Base-by-base conservation (phyloP, 768 basidiomycete species). In the Leccinum olivaceopallidum region DNA sequence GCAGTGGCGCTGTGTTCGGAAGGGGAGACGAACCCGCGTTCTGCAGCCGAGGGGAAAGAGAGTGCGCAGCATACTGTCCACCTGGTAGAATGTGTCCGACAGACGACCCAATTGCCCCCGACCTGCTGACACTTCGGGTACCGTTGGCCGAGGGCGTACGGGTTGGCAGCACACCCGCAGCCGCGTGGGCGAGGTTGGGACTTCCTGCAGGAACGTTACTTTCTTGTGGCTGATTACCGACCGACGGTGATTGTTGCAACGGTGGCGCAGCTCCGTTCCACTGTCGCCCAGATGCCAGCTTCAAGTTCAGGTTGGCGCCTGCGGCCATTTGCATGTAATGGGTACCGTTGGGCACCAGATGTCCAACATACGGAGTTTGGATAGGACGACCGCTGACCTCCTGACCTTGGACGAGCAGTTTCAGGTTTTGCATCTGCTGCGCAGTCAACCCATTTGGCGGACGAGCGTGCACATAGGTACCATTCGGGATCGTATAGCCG, bases 401-500 rank as follows among this genome's bases (percentile, higher is more conserved):
- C 60, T 76, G 78, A 18, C 70, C 73, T 56, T 73, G 75, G 37
- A 80, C 81, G 60, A 86, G 82, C 9, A 81, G 73, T 72, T 87
- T 87, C 47, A 88, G 66, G 57, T 76, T 80, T 69, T 86, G 85
- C 70, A 88, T 75, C 65, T 88, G 86, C 61, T 88, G 87, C 20
- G 76, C 60, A 36, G 78, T 83, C 51, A 88, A 69, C 2, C 76
- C 75, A 49, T 75, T 77, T 5, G 74, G 73, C 51, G 76, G 78
- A 55, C 75, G 76, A 52, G 62, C 67, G 49, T 67, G 76, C 73
- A 73, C 73, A 67, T 67, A 73, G 55, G 71, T 68, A 6, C 73
- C 65, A 53, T 73, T 78, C 10, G 75, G 58, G 52, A 79, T 68
- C 68, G 72, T 65, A 56, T 72, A 76, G 7, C 75, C 74, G 39